Percentiles rank a stretch among this genome's conserved stretches.
These are phyloP conservation scores for Aspergillus sp. DNA, from an alignment of 2,329 filamentous ascomycete genomes.

Conservation along the genomic window DNA sequence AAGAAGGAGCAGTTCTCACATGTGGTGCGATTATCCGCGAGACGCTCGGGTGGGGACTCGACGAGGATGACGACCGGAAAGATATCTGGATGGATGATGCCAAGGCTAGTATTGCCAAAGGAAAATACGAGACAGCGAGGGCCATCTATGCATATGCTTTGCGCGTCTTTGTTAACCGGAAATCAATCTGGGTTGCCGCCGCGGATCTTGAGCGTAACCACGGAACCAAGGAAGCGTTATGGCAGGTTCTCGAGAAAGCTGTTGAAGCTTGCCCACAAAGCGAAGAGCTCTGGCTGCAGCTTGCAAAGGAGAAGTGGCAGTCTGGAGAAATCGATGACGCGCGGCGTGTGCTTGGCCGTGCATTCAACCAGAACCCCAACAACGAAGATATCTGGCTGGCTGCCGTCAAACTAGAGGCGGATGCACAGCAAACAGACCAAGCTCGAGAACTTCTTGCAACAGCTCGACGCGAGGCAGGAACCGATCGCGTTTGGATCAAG, in stretches of 20 bases:
- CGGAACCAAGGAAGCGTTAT: conserved; percentile 79
- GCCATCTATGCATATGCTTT: conserved; percentile 93
- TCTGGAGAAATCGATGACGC: conserved; percentile 86
- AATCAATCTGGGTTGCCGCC: conserved; percentile 85
- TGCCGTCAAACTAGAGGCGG: conserved; percentile 93
- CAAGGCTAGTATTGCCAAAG: conserved; percentile 76
- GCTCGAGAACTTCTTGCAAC: conserved; percentile 80
- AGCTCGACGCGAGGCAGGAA: conserved; percentile 86
- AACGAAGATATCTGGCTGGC: conserved; percentile 98
- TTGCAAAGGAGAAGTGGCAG: conserved; percentile 93
- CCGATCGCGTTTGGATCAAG: conserved; percentile 97
- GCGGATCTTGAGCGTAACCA: conserved; percentile 91
- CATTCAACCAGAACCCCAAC: conserved; percentile 93
- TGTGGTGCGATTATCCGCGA: conserved; percentile 89
- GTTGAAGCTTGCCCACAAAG: conserved; percentile 91
- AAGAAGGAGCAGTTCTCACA: conserved; percentile 83
- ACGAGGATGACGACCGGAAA: conserved; percentile 95
- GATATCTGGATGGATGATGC: conserved; percentile 97
- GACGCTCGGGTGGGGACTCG: conserved; percentile 88
- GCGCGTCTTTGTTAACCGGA: conserved; percentile 85
- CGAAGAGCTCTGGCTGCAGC: conserved; percentile 92
- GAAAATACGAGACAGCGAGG: conserved; percentile 84
- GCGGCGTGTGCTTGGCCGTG: conserved; percentile 79
- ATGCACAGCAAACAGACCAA: conserved; percentile 80
- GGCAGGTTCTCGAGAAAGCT: conserved; percentile 86